A percentile compares a stretch with the other conserved stretches of the same genome.
Evolutionary conservation across 2,329 filamentous ascomycete species (phyloP).

Genomic region (Diaporthe eres): DNA sequence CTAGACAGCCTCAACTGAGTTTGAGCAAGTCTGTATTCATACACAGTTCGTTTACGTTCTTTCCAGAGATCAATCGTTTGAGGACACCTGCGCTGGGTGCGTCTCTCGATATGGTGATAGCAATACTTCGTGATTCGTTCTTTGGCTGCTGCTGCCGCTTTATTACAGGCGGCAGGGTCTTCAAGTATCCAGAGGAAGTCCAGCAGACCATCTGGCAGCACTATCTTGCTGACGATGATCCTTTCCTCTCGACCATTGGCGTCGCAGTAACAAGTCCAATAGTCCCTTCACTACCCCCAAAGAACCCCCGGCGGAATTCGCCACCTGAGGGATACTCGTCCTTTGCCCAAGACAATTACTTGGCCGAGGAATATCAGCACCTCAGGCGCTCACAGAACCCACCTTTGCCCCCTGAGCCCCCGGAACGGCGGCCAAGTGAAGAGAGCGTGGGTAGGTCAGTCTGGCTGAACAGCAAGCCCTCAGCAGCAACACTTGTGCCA

Average conservation of each 20-base stretch:
- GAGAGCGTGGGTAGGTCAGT: constrained; percentile 3
- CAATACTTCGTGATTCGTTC: constrained; percentile 58
- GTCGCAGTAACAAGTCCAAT: constrained; percentile 12
- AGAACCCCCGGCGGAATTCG: neutral
- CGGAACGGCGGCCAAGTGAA: constrained; percentile 12
- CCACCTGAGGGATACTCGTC: neutral
- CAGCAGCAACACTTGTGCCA: constrained; percentile 1
- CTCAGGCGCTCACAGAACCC: neutral
- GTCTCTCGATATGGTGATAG: constrained; percentile 28
- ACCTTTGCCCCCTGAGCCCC: neutral
- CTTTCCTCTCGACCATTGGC: neutral
- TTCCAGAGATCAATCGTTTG: no score
- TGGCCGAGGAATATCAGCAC: neutral
- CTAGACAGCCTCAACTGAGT: neutral
- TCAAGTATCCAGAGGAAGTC: constrained; percentile 61
- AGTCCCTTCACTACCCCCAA: neutral
- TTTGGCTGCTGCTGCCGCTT: constrained; percentile 58
- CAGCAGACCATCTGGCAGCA: constrained; percentile 62
- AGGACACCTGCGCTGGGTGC: neutral
- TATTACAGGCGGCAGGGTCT: constrained; percentile 51
- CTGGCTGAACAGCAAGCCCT: constrained; percentile 13
- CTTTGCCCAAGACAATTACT: neutral
- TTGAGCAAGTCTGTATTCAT: neutral
- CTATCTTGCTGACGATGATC: constrained; percentile 60
- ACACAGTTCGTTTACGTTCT: neutral